Evolutionary conservation across 176 grass and related monocot species (phyloP).

Genomic region (Oryza glaberrima): DNA sequence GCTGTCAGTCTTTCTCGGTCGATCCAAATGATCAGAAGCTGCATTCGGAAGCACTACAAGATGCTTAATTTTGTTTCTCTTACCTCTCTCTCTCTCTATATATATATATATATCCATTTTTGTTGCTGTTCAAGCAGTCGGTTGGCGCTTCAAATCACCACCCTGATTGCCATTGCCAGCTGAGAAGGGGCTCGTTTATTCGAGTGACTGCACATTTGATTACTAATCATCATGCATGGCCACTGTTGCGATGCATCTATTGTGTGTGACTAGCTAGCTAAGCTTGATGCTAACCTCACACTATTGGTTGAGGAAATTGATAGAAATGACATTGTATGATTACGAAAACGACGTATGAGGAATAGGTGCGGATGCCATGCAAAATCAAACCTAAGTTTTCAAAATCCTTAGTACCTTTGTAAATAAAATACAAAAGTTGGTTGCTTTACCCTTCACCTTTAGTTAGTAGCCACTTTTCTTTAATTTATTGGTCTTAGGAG

Average conservation of each 20-base stretch:
- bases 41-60: constrained; percentile 28
- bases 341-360: not conserved
- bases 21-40: not conserved
- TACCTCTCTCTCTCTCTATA: not conserved
- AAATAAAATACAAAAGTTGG: constrained; percentile 46
- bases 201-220: constrained; percentile 1
- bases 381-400: constrained; percentile 38
- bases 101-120: too few relatives aligned
- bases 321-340: constrained; percentile 6
- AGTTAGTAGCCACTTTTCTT: constrained; percentile 40
- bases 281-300: constrained; percentile 29
- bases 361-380: constrained; percentile 32
- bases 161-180: constrained; percentile 31
- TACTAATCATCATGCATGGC: constrained; percentile 35
- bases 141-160: constrained; percentile 59
- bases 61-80: not conserved
- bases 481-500: constrained; percentile 43
- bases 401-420: constrained; percentile 5
- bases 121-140: not conserved
- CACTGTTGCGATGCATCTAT: constrained; percentile 33
- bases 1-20: not conserved
- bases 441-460: constrained; percentile 61
- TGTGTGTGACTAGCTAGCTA: constrained; percentile 3
- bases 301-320: constrained; percentile 27
- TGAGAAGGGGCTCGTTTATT: constrained; percentile 7